Evolutionary conservation across 2,329 filamentous ascomycete genomes (phyloP), one percentile per base, ranked within the genome.

Genomic region (Claviceps sp.): DNA sequence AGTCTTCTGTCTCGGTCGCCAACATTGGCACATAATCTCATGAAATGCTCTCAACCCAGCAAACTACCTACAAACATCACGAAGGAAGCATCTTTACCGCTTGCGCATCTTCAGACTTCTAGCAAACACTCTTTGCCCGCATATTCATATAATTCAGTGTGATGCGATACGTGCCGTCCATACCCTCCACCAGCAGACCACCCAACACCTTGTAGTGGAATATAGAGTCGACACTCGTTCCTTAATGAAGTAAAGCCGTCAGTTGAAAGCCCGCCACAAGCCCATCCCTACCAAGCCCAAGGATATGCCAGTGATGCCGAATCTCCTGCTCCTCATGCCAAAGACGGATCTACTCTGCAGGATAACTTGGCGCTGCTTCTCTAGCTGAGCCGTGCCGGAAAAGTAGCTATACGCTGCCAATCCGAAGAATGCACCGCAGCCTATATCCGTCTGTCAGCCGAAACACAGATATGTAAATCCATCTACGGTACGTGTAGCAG

Each of bases 331-430:
- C 56, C 78, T 77, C 76, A 89, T 83, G 55, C 85, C 85, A 62
- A 89, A 83, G 59, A 80, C 75, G 26, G 83, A 84, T 47, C 80
- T 78, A 69, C 84, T 86, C 62, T 78, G 73, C 54, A 88, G 68
- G 56, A 90, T 87, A 54, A 71, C 67, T n/a, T 74, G 72, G 55
- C 77, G 75, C 64, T 87, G 83, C 59, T 75, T 73, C 59, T 81
- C 76, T 34, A 93, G 77, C 65, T 90, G 85, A 49, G 73, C 72
- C 67, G 82, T 84, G 53, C 87, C 87, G 3, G 84, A 86, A 55
- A 81, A 73, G 68, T 89, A 90, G 66, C 82, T 89, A 68, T 90
- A 93, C 1, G 75, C 81, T 3, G 82, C 87, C 16, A 91, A 78
- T 1, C 84, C 85, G 52, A 88, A 72, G 57, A 93, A 89, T 1